These are phyloP conservation scores for Moricandia moricandioides DNA, from an alignment of 345 rosid genomes.

Conservation along the genomic window DNA sequence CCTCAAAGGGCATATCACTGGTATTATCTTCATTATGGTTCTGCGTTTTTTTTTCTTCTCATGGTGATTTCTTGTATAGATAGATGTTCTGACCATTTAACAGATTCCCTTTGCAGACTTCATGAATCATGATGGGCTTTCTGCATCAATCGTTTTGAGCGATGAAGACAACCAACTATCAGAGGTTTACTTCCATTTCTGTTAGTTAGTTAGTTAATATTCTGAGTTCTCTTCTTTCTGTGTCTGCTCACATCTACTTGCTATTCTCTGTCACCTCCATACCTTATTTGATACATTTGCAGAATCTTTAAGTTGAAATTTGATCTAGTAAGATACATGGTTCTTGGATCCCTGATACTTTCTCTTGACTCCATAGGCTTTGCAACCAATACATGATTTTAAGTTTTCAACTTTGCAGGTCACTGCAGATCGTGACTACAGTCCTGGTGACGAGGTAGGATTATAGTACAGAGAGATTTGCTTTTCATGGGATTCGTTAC, in stretches of 20 bases:
- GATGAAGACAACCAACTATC: slow-evolving; percentile 64
- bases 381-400: slow-evolving; percentile 8
- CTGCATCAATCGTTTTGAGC: slow-evolving; percentile 57
- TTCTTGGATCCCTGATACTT: neutral
- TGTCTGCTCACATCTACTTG: slow-evolving; percentile 5
- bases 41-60: neutral
- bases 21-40: slow-evolving; percentile 41
- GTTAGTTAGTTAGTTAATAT: neutral
- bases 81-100: slow-evolving; percentile 31
- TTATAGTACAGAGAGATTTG: neutral
- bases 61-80: slow-evolving; percentile 14
- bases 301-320: neutral
- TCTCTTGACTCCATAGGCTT: neutral
- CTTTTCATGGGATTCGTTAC: neutral
- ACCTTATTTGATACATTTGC: slow-evolving; percentile 2
- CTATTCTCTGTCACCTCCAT: slow-evolving; percentile 6
- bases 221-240: neutral
- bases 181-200: slow-evolving; percentile 50
- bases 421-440: slow-evolving; percentile 65
- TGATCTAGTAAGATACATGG: slow-evolving; percentile 18
- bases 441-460: slow-evolving; percentile 76
- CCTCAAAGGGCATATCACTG: slow-evolving; percentile 64
- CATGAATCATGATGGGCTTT: slow-evolving; percentile 70
- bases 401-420: slow-evolving; percentile 49
- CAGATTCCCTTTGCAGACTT: slow-evolving; percentile 97